Evolutionary conservation across 495 filamentous ascomycete genomes (phyloP).

Genomic region (Penicillium fimorum): DNA sequence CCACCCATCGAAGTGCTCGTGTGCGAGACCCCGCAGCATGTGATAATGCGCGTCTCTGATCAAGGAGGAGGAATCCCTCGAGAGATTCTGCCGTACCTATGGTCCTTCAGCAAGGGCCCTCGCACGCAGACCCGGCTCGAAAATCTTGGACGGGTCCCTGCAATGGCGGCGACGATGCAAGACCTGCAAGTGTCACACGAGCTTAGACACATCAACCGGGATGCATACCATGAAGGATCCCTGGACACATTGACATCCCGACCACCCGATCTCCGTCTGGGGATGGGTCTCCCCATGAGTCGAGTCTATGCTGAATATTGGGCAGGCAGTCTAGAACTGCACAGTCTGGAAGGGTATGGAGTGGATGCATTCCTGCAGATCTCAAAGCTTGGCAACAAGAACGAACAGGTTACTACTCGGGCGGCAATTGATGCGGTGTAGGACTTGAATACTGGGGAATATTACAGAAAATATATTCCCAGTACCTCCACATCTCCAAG

Average conservation of each 20-base stretch:
- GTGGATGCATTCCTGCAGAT: slow-evolving; percentile 98
- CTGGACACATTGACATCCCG: slow-evolving; percentile 74
- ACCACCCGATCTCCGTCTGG: slow-evolving; percentile 82
- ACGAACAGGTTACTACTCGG: slow-evolving; percentile 88
- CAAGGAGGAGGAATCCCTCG: slow-evolving; percentile 88
- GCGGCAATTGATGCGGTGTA: slow-evolving; percentile 88
- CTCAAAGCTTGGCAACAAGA: slow-evolving; percentile 96
- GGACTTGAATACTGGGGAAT: slow-evolving; percentile 13
- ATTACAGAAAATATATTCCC: slow-evolving; percentile 12
- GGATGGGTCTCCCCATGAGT: slow-evolving; percentile 92
- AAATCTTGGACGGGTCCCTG: slow-evolving; percentile 83
- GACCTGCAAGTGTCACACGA: slow-evolving; percentile 57
- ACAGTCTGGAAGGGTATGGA: slow-evolving; percentile 93
- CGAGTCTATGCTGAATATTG: slow-evolving; percentile 98
- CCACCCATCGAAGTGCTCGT: slow-evolving; percentile 91
- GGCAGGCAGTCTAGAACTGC: slow-evolving; percentile 89
- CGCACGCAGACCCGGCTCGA: slow-evolving; percentile 68
- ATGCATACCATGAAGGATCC: slow-evolving; percentile 56
- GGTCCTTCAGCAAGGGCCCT: slow-evolving; percentile 93
- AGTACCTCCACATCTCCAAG: not conserved
- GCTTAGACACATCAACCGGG: slow-evolving; percentile 30
- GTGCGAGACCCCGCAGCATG: slow-evolving; percentile 91
- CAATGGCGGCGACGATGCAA: slow-evolving; percentile 92
- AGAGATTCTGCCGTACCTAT: slow-evolving; percentile 83
- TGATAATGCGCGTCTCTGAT: slow-evolving; percentile 94